phyloP scores from a whole-genome alignment of 257 asterid species.

The Solanum pennellii region DNA sequence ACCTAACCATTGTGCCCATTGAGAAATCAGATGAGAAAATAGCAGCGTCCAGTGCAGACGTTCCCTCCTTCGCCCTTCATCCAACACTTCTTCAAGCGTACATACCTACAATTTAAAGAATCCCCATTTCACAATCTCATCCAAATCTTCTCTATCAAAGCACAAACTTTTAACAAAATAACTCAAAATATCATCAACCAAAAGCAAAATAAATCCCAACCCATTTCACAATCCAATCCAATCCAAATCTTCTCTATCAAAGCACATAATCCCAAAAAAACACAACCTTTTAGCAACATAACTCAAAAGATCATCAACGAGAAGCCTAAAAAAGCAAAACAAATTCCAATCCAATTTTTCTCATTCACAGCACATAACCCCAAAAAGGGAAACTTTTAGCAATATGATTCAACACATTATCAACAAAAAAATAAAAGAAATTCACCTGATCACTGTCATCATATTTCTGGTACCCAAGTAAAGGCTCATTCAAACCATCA shows the following conservation, averaged over 20 bases:
- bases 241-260: background rate
- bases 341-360: background rate
- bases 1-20: conserved; percentile 99
- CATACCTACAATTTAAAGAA: conserved; percentile 20
- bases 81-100: conserved; percentile 45
- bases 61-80: conserved; percentile 50
- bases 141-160: background rate
- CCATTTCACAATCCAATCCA: background rate
- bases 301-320: background rate
- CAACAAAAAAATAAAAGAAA: background rate
- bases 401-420: background rate
- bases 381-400: background rate
- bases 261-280: background rate
- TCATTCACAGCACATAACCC: background rate
- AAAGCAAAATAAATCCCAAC: background rate
- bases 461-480: conserved; percentile 38
- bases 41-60: conserved; percentile 68
- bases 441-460: conserved; percentile 35
- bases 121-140: background rate
- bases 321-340: background rate
- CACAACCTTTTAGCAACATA: background rate
- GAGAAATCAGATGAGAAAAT: conserved; percentile 65
- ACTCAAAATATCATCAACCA: background rate
- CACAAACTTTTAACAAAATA: background rate
- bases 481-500: conserved; percentile 65